These are phyloP conservation scores for Pichia gijzeniarum DNA, from an alignment of 805 yeast species.

Conservation along the genomic window DNA sequence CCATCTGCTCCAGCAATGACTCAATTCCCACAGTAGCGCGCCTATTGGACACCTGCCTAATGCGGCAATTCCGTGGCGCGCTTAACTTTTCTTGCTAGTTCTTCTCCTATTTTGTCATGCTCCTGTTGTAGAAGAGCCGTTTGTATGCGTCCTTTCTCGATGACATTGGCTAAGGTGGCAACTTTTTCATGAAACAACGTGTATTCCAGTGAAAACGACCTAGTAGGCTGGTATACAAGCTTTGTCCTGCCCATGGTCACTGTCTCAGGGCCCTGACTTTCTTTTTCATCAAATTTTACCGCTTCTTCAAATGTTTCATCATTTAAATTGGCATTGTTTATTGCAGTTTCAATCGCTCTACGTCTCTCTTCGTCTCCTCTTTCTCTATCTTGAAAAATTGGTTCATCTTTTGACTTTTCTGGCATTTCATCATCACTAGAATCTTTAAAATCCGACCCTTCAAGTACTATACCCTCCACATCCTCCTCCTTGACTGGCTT, in stretches of 20 bases:
- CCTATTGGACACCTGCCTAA: constrained; percentile 11
- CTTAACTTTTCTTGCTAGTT: constrained; percentile 1
- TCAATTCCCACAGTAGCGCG: constrained; percentile 13
- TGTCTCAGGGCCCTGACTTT: not conserved
- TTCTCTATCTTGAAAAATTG: not conserved
- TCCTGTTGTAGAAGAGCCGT: not conserved
- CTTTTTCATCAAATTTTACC: constrained; percentile 1
- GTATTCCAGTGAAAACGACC: not conserved
- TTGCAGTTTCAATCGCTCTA: constrained; percentile 3
- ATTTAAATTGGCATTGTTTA: constrained; percentile 1
- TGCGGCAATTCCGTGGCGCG: constrained; percentile 16
- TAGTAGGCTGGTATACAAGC: not conserved
- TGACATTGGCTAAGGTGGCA: not conserved
- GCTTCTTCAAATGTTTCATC: not conserved
- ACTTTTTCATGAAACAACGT: not conserved
- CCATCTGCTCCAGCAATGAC: too few relatives aligned
- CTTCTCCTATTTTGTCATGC: not conserved
- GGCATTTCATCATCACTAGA: not conserved
- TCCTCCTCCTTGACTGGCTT: constrained; percentile 7
- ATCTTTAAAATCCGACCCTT: constrained; percentile 17
- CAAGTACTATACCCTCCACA: constrained; percentile 18
- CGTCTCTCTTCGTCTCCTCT: constrained; percentile 7
- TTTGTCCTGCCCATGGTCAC: not conserved
- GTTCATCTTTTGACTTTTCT: not conserved
- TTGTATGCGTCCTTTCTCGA: not conserved